Conservation (phyloP, 164 flowering plant species). For the Euptelea pleiosperma region DNA sequence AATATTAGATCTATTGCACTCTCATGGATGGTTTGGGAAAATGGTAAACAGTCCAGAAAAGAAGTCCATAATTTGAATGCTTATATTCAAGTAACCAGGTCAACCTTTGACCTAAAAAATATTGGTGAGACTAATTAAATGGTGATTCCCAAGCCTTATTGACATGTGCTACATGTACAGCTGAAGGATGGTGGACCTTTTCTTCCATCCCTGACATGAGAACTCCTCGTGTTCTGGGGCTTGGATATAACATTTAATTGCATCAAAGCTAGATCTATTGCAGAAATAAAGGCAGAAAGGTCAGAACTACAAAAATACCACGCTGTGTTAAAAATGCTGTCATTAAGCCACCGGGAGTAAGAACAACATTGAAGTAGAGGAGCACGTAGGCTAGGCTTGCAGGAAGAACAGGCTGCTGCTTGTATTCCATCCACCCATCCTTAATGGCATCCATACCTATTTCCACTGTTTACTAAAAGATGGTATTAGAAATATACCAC, state of each 20-base stretch:
- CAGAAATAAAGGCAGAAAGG: background rate
- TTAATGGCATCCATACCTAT: conserved; percentile 63
- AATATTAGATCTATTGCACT: too few relatives aligned
- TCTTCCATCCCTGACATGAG: too few relatives aligned
- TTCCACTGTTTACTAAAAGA: conserved; percentile 39
- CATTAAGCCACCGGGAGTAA: conserved; percentile 94
- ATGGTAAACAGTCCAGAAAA: too few relatives aligned
- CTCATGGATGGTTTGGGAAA: background rate
- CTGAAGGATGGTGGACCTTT: too few relatives aligned
- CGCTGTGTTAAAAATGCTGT: conserved; percentile 91
- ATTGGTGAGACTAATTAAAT: background rate
- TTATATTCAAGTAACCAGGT: background rate
- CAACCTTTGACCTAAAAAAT: background rate
- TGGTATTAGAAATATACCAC: conserved; percentile 5
- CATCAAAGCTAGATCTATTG: background rate
- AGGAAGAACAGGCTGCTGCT: conserved; percentile 95
- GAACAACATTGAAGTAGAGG: conserved; percentile 86
- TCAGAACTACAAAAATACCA: conserved; percentile 43
- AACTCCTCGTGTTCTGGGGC: too few relatives aligned
- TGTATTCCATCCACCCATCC: conserved; percentile 90
- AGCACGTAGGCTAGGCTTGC: conserved; percentile 97
- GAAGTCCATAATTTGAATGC: too few relatives aligned
- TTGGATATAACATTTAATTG: too few relatives aligned
- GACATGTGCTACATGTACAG: background rate
- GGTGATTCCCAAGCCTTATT: background rate